Base-by-base conservation (phyloP, 257 asterid genomes). In the Nicotiana undulata region DNA sequence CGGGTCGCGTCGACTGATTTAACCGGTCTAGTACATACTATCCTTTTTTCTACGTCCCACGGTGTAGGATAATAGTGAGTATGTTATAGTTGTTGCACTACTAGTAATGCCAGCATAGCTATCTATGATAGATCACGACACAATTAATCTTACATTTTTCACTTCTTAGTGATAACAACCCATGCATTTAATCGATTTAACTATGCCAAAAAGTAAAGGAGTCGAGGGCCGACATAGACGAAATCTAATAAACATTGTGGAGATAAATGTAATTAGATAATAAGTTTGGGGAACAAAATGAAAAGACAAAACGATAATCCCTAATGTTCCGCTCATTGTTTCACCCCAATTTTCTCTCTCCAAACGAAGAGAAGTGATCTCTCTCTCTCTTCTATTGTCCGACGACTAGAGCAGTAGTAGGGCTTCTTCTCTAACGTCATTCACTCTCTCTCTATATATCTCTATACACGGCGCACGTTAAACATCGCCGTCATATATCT, bases 381-480 rank as follows among this genome's bases (percentile, higher is more conserved):
- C 85, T 86, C 81, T 72, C 88, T 78, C 83, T 75, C 49, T 86
- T 81, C 65, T 81, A 76, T 70, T 82, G 58, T 31, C 86, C 85
- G 72, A 81, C 86, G 82, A 84, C 85, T 86, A 86, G 83, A 82
- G 84, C 49, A 85, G 88, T 84, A 86, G 89, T 89, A 86, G 92
- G 93, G 92, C 88, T 90, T 84, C 88, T 90, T 84, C 84, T 84
- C 88, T 40, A 9, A 66, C 84, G 64, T 65, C 86, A 51, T 76
- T 79, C 82, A 55, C 49, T 56, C 68, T 83, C 86, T 82, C 83
- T 80, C 70, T 84, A n/a, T 80, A 51, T 44, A 85, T 79, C 82
- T 81, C 83, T 81, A 81, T 60, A 74, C 84, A 85, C 82, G 87
- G 91, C 85, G 92, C 89, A 83, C 86, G 88, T 84, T 81, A 86